Evolutionary conservation across 305 asterid species (phyloP).

Genomic region (Plantago rigida): DNA sequence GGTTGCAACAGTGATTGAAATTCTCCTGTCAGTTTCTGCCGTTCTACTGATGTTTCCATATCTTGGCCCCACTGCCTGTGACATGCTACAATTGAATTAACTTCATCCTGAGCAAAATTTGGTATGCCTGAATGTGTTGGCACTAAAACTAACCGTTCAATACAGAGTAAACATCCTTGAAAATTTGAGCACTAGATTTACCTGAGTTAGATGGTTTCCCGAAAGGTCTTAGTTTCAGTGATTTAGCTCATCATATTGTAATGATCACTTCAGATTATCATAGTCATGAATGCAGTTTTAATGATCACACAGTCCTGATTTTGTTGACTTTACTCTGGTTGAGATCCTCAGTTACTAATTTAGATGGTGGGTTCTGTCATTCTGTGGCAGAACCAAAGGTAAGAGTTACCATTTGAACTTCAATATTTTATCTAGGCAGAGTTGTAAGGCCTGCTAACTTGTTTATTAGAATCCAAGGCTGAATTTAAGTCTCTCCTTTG

Average conservation of each 20-base stretch:
- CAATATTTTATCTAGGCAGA: too few relatives aligned
- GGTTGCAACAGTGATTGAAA: constrained; percentile 45
- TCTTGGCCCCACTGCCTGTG: constrained; percentile 41
- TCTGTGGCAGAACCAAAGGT: neutral
- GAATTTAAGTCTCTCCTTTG: too few relatives aligned
- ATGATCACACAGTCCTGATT: neutral
- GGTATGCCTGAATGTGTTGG: constrained; percentile 24
- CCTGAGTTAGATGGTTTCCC: neutral
- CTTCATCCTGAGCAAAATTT: constrained; percentile 3
- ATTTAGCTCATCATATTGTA: constrained; percentile 3
- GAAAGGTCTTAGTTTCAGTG: neutral
- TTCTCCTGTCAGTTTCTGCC: constrained; percentile 56
- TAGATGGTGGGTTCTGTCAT: neutral
- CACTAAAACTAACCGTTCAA: constrained; percentile 7
- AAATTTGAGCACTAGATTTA: neutral
- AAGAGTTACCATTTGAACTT: neutral
- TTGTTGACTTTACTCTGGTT: neutral
- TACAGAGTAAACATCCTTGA: constrained; percentile 5
- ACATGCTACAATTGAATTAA: constrained; percentile 21
- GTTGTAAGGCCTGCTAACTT: neutral
- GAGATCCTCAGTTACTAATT: neutral
- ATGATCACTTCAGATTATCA: constrained; percentile 7
- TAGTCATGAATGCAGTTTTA: neutral
- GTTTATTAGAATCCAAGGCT: neutral
- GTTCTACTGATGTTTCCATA: constrained; percentile 42